Conservation (phyloP, 1,284 basidiomycete genomes). For the Fomes fomentarius region DNA sequence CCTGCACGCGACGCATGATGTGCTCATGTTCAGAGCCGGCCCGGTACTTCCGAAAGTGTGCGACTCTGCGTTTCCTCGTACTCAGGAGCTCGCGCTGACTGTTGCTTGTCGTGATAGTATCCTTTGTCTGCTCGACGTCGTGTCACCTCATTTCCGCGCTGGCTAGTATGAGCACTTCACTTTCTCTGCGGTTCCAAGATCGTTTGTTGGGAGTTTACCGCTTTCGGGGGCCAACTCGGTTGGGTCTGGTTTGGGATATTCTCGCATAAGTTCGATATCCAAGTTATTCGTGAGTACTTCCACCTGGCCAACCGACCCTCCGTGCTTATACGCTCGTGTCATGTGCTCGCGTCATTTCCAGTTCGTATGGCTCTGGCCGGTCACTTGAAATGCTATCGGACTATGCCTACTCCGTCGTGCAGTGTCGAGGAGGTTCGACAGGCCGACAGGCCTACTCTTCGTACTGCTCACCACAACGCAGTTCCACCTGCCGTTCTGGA, state of each 20-base stretch:
- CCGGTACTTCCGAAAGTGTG: slow-evolving; percentile 54
- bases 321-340: not conserved
- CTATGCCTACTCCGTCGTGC: slow-evolving; percentile 69
- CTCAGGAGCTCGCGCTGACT: too few species aligned
- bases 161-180: slow-evolving; percentile 89
- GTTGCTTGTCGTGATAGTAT: too few species aligned
- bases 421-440: slow-evolving; percentile 66
- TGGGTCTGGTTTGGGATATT: slow-evolving; percentile 45
- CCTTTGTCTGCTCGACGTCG: too few species aligned
- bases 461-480: slow-evolving; percentile 75
- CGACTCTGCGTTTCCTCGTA: slow-evolving; percentile 4
- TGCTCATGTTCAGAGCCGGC: slow-evolving; percentile 74
- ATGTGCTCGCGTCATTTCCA: too few species aligned
- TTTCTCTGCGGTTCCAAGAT: slow-evolving; percentile 90
- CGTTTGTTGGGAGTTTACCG: slow-evolving; percentile 76
- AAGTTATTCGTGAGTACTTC: slow-evolving; percentile 60
- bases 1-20: slow-evolving; percentile 92
- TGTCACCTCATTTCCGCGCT: too few species aligned
- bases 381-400: slow-evolving; percentile 62
- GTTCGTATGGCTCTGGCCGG: slow-evolving; percentile 79
- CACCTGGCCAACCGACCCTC: too few species aligned
- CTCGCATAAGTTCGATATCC: slow-evolving; percentile 63
- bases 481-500: slow-evolving; percentile 94
- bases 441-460: slow-evolving; percentile 60
- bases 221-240: slow-evolving; percentile 59